Evolutionary conservation across 805 yeast species (phyloP), one percentile per base, ranked within the genome.

Genomic region (Myxozyma nipponensis): DNA sequence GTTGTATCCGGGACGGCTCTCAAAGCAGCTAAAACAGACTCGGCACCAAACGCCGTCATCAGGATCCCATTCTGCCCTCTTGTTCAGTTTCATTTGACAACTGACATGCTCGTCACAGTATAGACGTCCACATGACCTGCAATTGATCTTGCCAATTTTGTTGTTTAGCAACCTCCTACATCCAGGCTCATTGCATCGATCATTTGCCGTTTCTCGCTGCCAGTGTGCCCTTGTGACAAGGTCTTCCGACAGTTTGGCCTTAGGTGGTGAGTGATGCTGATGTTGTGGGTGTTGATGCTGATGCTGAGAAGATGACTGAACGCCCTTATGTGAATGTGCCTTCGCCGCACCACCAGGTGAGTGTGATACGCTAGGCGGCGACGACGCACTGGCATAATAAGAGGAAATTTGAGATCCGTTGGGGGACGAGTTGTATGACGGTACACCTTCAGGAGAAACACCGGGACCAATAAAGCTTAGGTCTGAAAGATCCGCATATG

Each of bases 51-150:
- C 65, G 0, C 93, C 91, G 44, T 65, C 56, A 0, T 53, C 47
- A 0, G 77, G 70, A 50, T 76, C 78, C 53, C 77, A 77, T 7
- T 69, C 58, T 0, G 83, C 79, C 1, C 68, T 59, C n/a, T 65
- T 59, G 52, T 76, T 66, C 17, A 88, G 67, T 59, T 74, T 77
- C 40, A 80, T 73, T 46, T 74, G 71, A 58, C 72, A 81, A 45
- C 69, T 63, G 2, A 88, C 72, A 67, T 89, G 95, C 25, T 64
- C 66, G 52, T 76, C 75, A 64, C 96, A 88, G 62, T 68, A 86
- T 17, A 88, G 64, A 23, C 71, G 62, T 0, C 96, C 96, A 68
- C 96, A 89, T 57, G 77, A 77, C 22, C 91, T 69, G 66, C 96
- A 86, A 63, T 87, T 83, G 4, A 79, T 78, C 1, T 75, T 66